Base-by-base conservation (phyloP, 2,329 filamentous ascomycete genomes). In the Colletotrichum sp. region DNA sequence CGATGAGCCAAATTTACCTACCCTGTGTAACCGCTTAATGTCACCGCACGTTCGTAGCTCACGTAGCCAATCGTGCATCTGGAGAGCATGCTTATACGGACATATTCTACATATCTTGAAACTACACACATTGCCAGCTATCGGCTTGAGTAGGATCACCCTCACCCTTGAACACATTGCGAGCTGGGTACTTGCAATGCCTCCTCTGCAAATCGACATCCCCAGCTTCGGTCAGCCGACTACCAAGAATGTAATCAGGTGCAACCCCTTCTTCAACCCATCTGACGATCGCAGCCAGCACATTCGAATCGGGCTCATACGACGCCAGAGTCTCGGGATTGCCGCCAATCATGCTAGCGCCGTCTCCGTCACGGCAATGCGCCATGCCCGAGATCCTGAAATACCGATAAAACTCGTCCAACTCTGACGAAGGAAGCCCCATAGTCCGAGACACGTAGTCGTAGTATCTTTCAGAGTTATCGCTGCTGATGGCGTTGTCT, bases 311-410 rank as follows among this genome's bases (percentile, higher is more conserved):
- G 0, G 85, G 83, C 15, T 86, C 78, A 13, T 79, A 78, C 0
- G 68, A 72, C 9, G 63, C 55, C 22, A 63, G 57, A 3, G 34
- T 78, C 59, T 39, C 78, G n/a, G 30, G 75, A 36, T 68, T 81
- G 71, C 63, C 68, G 0, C 84, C 82, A 8, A 85, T 68, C 19
- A 78, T 78, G 76, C 79, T 84, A 0, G 88, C 88, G 1, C 89
- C 89, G 2, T 81, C 82, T 11, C 90, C 90, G 3, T 86, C 86
- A 30, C 63, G 16, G 72, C 90, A 91, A 78, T 91, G 90, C 6
- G 81, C 83, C 83, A 90, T 87, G 1, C 89, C 90, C 2, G 89
- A 88, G 8, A 90, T 85, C 6, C 83, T 80, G 79, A 91, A 91
- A 77, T 89, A 84, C 3, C 84, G 80, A 81, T 90, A 91, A 79